Evolutionary conservation across 2,329 filamentous ascomycete species (phyloP).

Genomic region (Byssothecium circinans): DNA sequence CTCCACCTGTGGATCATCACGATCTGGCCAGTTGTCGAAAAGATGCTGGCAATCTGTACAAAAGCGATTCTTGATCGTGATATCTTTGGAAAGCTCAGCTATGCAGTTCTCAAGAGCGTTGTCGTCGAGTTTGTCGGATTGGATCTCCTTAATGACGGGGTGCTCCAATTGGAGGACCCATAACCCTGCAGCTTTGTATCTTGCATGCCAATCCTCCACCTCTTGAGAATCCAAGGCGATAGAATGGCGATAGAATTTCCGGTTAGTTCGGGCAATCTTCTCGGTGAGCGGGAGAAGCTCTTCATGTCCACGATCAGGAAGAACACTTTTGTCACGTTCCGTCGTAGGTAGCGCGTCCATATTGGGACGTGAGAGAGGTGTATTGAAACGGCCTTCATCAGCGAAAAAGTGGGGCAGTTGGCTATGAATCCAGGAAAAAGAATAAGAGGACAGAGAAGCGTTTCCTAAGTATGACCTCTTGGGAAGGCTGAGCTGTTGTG

Average conservation of each 20-base stretch:
- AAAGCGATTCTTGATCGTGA: not conserved
- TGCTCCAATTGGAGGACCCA: not conserved
- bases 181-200: not conserved
- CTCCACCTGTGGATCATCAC: not conserved
- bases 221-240: not conserved
- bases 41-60: not conserved
- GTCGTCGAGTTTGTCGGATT: not conserved
- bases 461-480: too few relatives aligned
- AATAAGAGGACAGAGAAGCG: too few relatives aligned
- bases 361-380: too few relatives aligned
- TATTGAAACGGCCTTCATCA: too few relatives aligned
- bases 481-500: too few relatives aligned
- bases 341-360: too few relatives aligned
- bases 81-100: not conserved
- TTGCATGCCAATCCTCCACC: not conserved
- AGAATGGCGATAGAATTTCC: not conserved
- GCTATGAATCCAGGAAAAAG: too few relatives aligned
- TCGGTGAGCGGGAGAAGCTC: not conserved
- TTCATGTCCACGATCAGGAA: too few relatives aligned
- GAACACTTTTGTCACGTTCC: too few relatives aligned
- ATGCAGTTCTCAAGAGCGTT: not conserved
- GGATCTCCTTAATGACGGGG: not conserved
- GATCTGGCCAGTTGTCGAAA: not conserved
- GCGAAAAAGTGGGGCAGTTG: too few relatives aligned
- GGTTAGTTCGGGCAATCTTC: not conserved